Evolutionary conservation across 2,329 filamentous ascomycete species (phyloP).

Genomic region (Aspergillus candidus): DNA sequence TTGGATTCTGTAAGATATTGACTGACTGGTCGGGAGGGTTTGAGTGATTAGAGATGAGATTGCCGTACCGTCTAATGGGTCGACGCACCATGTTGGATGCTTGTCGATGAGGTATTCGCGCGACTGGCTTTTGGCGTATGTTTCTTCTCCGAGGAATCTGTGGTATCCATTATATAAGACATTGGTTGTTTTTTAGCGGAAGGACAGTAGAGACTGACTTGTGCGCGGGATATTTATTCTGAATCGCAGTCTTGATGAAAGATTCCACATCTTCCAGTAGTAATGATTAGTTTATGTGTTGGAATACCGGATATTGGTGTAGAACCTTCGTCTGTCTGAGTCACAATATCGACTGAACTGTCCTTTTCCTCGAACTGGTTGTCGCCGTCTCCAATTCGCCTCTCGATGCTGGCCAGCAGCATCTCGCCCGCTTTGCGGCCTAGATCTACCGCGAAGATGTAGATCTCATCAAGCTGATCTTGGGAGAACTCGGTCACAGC

Average conservation of each 20-base stretch:
- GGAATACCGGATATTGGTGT: not conserved
- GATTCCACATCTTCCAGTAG: conserved; percentile 57
- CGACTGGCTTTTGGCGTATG: conserved; percentile 62
- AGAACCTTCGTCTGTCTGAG: conserved; percentile 65
- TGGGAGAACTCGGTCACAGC: conserved; percentile 17
- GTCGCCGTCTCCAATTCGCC: conserved; percentile 44
- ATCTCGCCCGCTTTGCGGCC: conserved; percentile 64
- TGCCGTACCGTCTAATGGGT: conserved; percentile 61
- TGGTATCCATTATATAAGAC: conserved; percentile 23
- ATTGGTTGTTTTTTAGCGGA: not conserved
- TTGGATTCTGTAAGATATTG: not conserved
- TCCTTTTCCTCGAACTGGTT: conserved; percentile 59
- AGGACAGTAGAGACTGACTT: conserved; percentile 44
- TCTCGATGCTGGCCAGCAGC: conserved; percentile 58
- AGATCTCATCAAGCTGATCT: conserved; percentile 57
- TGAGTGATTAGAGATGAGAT: no score
- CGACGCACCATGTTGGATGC: conserved; percentile 66
- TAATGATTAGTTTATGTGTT: not conserved
- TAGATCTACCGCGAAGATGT: conserved; percentile 63
- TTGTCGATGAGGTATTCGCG: conserved; percentile 61
- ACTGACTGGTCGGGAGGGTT: not conserved
- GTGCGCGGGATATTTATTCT: conserved; percentile 58
- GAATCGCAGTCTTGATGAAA: conserved; percentile 59
- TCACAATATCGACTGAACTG: conserved; percentile 70
- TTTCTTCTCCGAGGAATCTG: conserved; percentile 72